Base-by-base conservation (phyloP, 257 asterid species). In the Cinchona pubescens region DNA sequence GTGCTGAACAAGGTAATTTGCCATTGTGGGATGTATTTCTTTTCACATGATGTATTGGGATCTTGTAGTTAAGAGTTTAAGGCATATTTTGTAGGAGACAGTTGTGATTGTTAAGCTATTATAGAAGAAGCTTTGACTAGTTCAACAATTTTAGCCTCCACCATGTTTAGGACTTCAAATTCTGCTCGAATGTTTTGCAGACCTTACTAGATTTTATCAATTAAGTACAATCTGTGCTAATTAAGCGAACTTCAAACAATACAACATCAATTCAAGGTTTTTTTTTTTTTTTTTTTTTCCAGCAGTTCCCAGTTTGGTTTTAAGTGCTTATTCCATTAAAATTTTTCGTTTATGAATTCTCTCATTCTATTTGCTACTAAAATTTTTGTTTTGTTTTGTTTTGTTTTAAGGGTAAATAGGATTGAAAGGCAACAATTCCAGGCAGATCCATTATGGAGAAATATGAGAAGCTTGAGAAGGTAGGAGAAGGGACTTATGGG, bases 401-500 rank as follows among this genome's bases (percentile, higher is more conserved):
- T 3, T 16, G 14, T 49, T 16, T 16, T 49, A 16, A 2, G 29
- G 29, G 29, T 23, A 9, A 55, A 55, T 55, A 55, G 30, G 13
- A 55, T n/a, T n/a, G 27, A 55, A 55, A 55, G 14, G 14, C 30
- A 55, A 23, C 61, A 37, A 9, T 13, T 42, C 49, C 35, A 21
- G 32, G 73, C 35, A 19, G 35, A 37, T 3, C 37, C 18, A 60
- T 40, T 60, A 84, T 85, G 88, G 90, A 86, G 62, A 92, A 92
- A 65, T 94, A 92, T 89, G 96, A 94, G 87, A 94, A 94, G 76
- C 83, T 94, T 2, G 97, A 90, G 88, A 94, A 94, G 85, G 99
- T 94, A 4, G 99, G 97, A 12, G 99, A 94, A 83, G 99, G 99
- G 29, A 92, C 99, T 0, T 94, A 94, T 76, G 99, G 99, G 37